Conservation (phyloP, 495 filamentous ascomycete species). For the Hypomontagnella submonticulosa region DNA sequence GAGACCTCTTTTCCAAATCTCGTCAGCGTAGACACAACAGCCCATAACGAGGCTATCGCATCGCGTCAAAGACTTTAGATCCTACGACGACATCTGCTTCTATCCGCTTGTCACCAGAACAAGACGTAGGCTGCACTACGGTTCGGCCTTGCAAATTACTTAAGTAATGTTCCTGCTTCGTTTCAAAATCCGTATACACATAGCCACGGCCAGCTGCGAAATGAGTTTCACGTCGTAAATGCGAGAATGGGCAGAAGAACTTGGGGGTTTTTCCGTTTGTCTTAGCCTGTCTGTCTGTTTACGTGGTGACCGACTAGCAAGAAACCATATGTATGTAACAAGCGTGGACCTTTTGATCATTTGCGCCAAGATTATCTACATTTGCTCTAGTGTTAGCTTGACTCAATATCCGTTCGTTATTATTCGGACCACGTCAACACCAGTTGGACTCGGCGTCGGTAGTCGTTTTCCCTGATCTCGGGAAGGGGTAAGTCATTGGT, state of each 20-base stretch:
- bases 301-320: not conserved
- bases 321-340: too few species aligned
- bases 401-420: not conserved
- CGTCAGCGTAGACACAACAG: slow-evolving; percentile 16
- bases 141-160: not conserved
- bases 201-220: slow-evolving; percentile 8
- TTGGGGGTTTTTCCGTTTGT: slow-evolving; percentile 5
- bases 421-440: not conserved
- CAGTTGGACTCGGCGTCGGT: not conserved
- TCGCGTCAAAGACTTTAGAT: not conserved
- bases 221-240: slow-evolving; percentile 10
- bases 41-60: not conserved
- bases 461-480: not conserved
- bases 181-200: slow-evolving; percentile 1
- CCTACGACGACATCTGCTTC: not conserved
- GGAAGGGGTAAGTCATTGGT: not conserved
- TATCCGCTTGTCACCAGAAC: not conserved
- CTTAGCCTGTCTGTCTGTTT: not conserved
- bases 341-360: not conserved
- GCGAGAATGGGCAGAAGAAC: not conserved
- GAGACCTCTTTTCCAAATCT: not conserved
- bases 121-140: not conserved
- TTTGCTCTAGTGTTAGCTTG: too few species aligned
- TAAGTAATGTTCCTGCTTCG: not conserved
- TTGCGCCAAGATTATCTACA: not conserved